phyloP scores from a whole-genome alignment of 1,284 basidiomycete genomes.

The Leccinum pachyderme region DNA sequence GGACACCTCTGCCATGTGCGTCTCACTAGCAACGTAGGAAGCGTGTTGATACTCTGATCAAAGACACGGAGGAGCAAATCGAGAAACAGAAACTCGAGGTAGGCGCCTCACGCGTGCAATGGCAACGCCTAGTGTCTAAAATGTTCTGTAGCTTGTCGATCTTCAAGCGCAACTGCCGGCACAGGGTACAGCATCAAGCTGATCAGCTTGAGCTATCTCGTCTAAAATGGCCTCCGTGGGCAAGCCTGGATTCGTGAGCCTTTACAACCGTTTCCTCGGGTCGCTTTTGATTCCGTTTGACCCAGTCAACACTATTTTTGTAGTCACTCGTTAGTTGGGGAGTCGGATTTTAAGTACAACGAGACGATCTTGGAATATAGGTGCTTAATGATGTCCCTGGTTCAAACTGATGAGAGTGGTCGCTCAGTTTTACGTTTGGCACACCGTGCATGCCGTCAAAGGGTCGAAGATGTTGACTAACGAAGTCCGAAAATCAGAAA shows the following conservation, averaged over 20 bases:
- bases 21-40: slow-evolving; percentile 48
- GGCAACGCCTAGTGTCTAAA: slow-evolving; percentile 8
- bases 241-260: background rate
- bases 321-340: background rate
- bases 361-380: background rate
- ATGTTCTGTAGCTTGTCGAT: slow-evolving; percentile 54
- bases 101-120: background rate
- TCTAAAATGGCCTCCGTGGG: background rate
- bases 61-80: slow-evolving; percentile 69
- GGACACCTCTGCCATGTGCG: background rate
- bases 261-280: background rate
- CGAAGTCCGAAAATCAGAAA: background rate
- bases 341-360: background rate
- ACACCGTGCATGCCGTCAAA: background rate
- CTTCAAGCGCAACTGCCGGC: slow-evolving; percentile 56
- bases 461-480: background rate
- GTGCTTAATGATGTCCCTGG: background rate
- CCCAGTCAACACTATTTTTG: background rate
- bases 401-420: background rate
- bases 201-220: slow-evolving; percentile 10
- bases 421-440: background rate
- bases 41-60: slow-evolving; percentile 77
- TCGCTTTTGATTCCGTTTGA: background rate
- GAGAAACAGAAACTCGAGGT: slow-evolving; percentile 84
- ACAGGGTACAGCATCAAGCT: slow-evolving; percentile 6